Percentiles rank a stretch among this genome's conserved stretches.
phyloP scores from a whole-genome alignment of 2,329 filamentous ascomycete species.

The Microsporum audouinii region DNA sequence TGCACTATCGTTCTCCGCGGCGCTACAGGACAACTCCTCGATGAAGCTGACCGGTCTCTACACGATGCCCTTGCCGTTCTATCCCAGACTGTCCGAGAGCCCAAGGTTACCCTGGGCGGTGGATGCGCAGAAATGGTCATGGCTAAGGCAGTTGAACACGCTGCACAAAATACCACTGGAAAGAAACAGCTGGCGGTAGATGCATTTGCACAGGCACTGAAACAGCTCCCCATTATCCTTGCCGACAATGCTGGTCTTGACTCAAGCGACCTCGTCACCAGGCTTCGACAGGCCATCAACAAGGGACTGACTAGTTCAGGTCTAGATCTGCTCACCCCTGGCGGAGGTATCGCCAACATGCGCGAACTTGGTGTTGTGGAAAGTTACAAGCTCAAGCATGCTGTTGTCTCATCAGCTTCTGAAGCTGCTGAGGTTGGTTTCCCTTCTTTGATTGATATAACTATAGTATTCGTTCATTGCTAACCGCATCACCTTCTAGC shows the following conservation, averaged over 20 bases:
- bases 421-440: constrained; percentile 82
- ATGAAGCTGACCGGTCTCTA: constrained; percentile 90
- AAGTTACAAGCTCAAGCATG: constrained; percentile 96
- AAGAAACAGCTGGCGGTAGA: constrained; percentile 94
- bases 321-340: constrained; percentile 75
- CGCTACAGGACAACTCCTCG: constrained; percentile 90
- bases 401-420: constrained; percentile 91
- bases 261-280: constrained; percentile 83
- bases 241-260: constrained; percentile 96
- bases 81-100: constrained; percentile 91
- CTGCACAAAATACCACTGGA: constrained; percentile 84
- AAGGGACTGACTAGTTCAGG: constrained; percentile 87
- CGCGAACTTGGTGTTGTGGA: constrained; percentile 88
- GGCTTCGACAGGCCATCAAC: constrained; percentile 87
- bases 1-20: constrained; percentile 95
- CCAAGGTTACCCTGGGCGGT: constrained; percentile 84
- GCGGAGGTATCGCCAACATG: constrained; percentile 92
- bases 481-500: constrained; percentile 35
- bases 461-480: background rate
- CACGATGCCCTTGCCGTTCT: constrained; percentile 94
- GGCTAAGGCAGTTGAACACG: constrained; percentile 93
- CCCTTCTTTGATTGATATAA: background rate
- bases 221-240: constrained; percentile 89
- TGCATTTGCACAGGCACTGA: constrained; percentile 75
- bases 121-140: constrained; percentile 98